phyloP scores from a whole-genome alignment of 805 yeast genomes.

The Maudiozyma barnettii region DNA sequence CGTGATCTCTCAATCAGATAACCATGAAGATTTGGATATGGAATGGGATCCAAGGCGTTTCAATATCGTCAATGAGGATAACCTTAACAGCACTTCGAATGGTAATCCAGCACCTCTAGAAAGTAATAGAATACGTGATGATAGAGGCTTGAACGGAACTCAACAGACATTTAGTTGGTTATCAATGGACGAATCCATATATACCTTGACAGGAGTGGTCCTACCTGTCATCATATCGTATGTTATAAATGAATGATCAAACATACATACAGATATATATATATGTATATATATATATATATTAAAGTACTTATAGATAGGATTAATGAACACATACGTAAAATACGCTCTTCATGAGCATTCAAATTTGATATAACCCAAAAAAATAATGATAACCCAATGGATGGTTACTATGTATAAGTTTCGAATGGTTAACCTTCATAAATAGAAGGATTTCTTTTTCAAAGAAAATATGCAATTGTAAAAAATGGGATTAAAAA shows the following conservation, averaged over 20 bases:
- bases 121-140: background rate
- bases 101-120: background rate
- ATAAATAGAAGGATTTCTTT: background rate
- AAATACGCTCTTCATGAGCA: no score
- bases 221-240: slow-evolving; percentile 25
- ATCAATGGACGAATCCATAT: slow-evolving; percentile 8
- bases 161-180: background rate
- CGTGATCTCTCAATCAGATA: background rate
- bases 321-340: background rate
- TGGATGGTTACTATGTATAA: no score
- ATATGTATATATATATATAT: background rate
- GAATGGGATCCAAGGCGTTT: slow-evolving; percentile 5
- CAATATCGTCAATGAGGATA: slow-evolving; percentile 1
- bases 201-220: slow-evolving; percentile 19
- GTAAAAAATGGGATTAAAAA: background rate
- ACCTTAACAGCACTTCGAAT: background rate
- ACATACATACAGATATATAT: background rate
- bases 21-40: background rate
- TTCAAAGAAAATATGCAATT: background rate
- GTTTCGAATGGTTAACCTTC: no score
- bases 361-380: no score
- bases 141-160: background rate
- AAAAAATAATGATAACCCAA: no score
- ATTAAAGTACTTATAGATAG: background rate
- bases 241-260: slow-evolving; percentile 12